Conservation (phyloP, 257 asterid genomes). For the Solanum piurae region DNA sequence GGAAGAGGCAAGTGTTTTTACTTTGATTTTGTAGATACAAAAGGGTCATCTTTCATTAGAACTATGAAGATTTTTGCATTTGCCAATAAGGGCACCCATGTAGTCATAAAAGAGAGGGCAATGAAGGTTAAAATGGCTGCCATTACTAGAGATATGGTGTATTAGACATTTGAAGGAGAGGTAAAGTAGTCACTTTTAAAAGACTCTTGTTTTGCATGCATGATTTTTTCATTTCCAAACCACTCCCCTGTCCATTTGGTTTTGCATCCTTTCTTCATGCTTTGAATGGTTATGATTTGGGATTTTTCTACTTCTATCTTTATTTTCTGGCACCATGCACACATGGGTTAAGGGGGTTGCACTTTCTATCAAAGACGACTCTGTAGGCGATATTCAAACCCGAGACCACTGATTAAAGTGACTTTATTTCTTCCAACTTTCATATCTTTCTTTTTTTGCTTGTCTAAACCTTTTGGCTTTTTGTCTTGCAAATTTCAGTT, state of each 20-base stretch:
- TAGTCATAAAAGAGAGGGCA: conserved; percentile 9
- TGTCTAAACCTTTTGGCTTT: background rate
- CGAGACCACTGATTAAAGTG: background rate
- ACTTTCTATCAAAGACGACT: background rate
- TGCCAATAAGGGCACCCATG: conserved; percentile 4
- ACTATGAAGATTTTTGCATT: conserved; percentile 42
- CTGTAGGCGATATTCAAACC: background rate
- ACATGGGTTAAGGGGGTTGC: background rate
- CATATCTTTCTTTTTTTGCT: background rate
- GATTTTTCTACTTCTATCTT: background rate
- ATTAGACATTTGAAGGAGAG: background rate
- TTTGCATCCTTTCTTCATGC: background rate
- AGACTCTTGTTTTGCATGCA: conserved; percentile 2
- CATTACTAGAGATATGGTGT: conserved; percentile 12
- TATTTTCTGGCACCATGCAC: background rate
- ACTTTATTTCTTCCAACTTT: background rate
- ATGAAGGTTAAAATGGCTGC: conserved; percentile 5
- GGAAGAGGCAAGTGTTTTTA: background rate
- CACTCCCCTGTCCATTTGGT: conserved; percentile 10
- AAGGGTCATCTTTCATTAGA: conserved; percentile 38
- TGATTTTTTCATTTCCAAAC: conserved; percentile 18
- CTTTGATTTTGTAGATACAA: conserved; percentile 5
- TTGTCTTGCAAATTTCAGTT: background rate
- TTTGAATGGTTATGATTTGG: background rate
- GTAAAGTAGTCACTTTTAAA: background rate